Evolutionary conservation across 1,139 yeast species (phyloP), one percentile per base, ranked within the genome.

Genomic region (Blastobotrys arbuscula): DNA sequence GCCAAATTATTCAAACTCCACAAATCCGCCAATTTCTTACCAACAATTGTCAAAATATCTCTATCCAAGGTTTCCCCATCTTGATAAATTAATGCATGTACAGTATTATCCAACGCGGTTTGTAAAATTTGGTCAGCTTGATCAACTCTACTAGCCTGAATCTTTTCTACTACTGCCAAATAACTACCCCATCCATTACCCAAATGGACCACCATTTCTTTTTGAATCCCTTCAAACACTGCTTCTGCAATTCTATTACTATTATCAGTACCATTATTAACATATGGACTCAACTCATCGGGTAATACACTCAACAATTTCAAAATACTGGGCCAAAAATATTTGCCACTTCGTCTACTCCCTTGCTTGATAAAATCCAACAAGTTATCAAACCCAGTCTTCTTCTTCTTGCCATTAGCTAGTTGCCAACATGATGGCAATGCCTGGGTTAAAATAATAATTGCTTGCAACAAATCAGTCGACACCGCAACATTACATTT

Each of bases 301-400:
- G 62, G 61, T 26, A 59, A 44, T 2, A 57, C 42, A 10, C 61
- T 53, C 35, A 59, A 34, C 15, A 59, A 46, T 8, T 59, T 58
- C 49, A 55, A 51, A 51, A 50, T 53, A 16, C 51, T 60, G 18
- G 53, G 62, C 68, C 70, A 60, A 59, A 46, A 55, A 55, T 48
- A 50, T 56, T 59, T 15, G 43, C 50, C 21, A 66, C 72, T 31
- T 58, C 55, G 7, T 50, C 51, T 7, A 50, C 56, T 13, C 58
- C 55, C 50, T 58, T 49, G 24, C 41, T 52, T 16, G 28, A 53
- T 50, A 50, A 52, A 61, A n/a, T 50, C 44, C 21, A 55, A 28
- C 5, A 59, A 53, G 1, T 39, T 44, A 5, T 43, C 39, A 20
- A 34, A 46, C 10, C 42, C 49, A 9, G 57, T 45, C 10, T 52